Evolutionary conservation across 768 basidiomycete species (phyloP), one percentile per base, ranked within the genome.

Genomic region (Chiua virens): DNA sequence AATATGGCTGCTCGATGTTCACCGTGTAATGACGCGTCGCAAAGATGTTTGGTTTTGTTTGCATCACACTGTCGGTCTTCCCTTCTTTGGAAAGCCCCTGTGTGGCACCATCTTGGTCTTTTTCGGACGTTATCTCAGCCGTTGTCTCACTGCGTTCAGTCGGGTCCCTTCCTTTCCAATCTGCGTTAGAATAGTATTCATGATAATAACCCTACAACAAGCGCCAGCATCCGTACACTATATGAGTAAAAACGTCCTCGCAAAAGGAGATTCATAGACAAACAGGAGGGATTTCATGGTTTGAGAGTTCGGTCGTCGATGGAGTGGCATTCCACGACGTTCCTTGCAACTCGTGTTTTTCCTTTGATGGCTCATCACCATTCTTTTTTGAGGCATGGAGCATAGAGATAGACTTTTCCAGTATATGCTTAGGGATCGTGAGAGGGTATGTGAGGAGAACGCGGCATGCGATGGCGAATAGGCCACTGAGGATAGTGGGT

Each of bases 11-110:
- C 60, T 60, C 54, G 51, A 57, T 50, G 30, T 53, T 52, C 54
- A 44, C 45, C 51, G 49, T 63, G 56, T 59, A 70, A 49, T 83
- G 81, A 85, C 83, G 83, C 84, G 84, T 85, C 81, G 75, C 75
- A 75, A 71, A 71, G 59, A 71, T 79, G 60, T 82, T 80, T 75
- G 61, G 62, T 15, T 25, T 49, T 79, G 56, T 78, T 70, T 69
- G 66, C 27, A 39, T 39, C 14, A 20, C 28, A 30, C 52, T 36
- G 23, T 48, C 46, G 27, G 28, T 44, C 37, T 48, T 52, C 41
- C 61, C 56, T 56, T 57, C 52, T 46, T 62, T 49, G 55, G 49
- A 45, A 59, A 18, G 21, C 59, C 48, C 65, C 59, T 68, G 61
- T 61, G n/a, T n/a, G n/a, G 15, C n/a, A n/a, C 30, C 8, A 17